Evolutionary conservation across 352 stramenopile species (phyloP).

Genomic region (Globisporangium solare): DNA sequence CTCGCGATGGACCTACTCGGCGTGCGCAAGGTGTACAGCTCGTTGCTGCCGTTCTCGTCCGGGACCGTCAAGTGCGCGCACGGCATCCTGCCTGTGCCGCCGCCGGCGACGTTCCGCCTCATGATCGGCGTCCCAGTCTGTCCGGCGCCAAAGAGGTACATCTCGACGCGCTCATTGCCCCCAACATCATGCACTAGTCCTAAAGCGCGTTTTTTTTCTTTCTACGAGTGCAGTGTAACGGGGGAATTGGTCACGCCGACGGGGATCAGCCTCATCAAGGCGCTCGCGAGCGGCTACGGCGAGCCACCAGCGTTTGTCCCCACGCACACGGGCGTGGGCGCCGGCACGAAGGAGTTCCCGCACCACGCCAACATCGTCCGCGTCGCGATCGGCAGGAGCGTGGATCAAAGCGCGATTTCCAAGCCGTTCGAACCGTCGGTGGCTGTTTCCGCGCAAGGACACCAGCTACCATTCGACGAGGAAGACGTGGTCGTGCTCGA

Average conservation of each 20-base stretch:
- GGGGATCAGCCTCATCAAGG: conserved; percentile 92
- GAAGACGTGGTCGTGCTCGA: conserved; percentile 79
- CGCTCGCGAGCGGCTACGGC: conserved; percentile 67
- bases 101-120: conserved; percentile 92
- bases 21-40: conserved; percentile 85
- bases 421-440: conserved; percentile 22
- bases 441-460: background rate
- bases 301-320: conserved; percentile 74
- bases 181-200: background rate
- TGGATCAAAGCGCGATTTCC: conserved; percentile 21
- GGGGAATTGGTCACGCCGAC: conserved; percentile 96
- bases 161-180: background rate
- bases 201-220: background rate
- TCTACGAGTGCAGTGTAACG: conserved; percentile 32
- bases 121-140: conserved; percentile 93
- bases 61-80: conserved; percentile 94
- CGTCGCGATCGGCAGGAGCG: conserved; percentile 71
- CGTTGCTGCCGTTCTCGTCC: conserved; percentile 86
- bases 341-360: conserved; percentile 88
- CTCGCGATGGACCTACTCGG: conserved; percentile 91
- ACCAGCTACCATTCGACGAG: conserved; percentile 4
- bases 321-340: conserved; percentile 71
- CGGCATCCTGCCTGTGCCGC: conserved; percentile 93
- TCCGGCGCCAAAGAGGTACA: conserved; percentile 81
- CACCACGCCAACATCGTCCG: conserved; percentile 90